Evolutionary conservation across 495 filamentous ascomycete genomes (phyloP).

Genomic region (Hyaloscypha variabilis): DNA sequence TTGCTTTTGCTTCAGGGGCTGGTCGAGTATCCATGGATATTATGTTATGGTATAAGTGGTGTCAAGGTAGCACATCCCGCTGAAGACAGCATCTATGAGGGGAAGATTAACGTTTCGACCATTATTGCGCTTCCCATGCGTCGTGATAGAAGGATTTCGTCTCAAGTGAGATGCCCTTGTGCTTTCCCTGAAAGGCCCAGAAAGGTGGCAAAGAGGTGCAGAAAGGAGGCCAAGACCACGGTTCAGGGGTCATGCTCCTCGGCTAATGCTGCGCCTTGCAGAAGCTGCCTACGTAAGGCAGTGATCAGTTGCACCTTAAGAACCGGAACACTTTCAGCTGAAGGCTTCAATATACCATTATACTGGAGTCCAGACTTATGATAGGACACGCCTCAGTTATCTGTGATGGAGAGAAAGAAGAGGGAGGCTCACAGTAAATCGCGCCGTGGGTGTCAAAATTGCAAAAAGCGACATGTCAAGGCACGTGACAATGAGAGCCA

Average conservation of each 20-base stretch:
- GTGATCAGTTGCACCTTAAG: too few species aligned
- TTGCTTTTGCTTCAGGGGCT: conserved; percentile 17
- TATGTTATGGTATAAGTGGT: neutral
- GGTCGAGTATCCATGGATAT: neutral
- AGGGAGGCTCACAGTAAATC: conserved; percentile 42
- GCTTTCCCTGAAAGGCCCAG: too few species aligned
- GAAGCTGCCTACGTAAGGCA: too few species aligned
- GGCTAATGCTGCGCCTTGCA: too few species aligned
- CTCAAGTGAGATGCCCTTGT: neutral
- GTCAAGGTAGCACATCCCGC: neutral
- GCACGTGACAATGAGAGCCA: conserved; percentile 14
- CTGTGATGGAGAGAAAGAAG: conserved; percentile 32
- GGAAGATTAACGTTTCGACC: neutral
- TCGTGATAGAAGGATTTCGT: neutral
- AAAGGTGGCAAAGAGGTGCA: too few species aligned
- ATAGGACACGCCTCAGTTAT: neutral
- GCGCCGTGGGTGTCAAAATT: conserved; percentile 40
- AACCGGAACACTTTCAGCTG: too few species aligned
- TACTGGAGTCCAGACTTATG: too few species aligned
- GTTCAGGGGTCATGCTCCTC: too few species aligned
- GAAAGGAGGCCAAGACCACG: too few species aligned
- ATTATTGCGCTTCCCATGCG: neutral
- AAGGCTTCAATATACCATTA: too few species aligned
- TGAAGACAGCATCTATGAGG: neutral
- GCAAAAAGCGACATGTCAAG: conserved; percentile 43